Evolutionary conservation across 768 basidiomycete species (phyloP).

Genomic region (Collybiopsis luxurians): DNA sequence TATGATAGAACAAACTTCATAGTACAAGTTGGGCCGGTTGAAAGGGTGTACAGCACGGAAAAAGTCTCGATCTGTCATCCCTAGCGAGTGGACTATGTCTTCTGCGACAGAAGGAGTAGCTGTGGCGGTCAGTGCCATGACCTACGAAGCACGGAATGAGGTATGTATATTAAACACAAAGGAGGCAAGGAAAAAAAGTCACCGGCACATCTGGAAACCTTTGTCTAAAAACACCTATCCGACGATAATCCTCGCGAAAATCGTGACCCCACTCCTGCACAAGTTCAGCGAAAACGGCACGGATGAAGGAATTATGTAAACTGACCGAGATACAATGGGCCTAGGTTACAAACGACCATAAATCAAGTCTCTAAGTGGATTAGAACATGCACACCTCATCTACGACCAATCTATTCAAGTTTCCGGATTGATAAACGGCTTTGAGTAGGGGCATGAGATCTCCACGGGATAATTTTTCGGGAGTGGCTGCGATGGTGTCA

Average conservation of each 20-base stretch:
- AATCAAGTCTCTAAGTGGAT: background rate
- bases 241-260: slow-evolving; percentile 72
- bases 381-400: slow-evolving; percentile 57
- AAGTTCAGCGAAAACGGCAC: background rate
- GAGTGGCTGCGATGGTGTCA: slow-evolving; percentile 51
- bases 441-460: slow-evolving; percentile 54
- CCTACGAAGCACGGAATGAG: too few species aligned
- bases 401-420: slow-evolving; percentile 72
- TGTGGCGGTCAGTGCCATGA: slow-evolving; percentile 83
- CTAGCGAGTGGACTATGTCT: slow-evolving; percentile 69
- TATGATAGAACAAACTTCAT: slow-evolving; percentile 50
- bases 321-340: slow-evolving; percentile 82
- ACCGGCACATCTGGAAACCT: slow-evolving; percentile 70
- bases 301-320: background rate
- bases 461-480: slow-evolving; percentile 61
- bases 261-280: slow-evolving; percentile 82
- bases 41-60: slow-evolving; percentile 74
- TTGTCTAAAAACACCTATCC: slow-evolving; percentile 66
- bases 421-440: slow-evolving; percentile 47
- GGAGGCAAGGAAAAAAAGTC: background rate
- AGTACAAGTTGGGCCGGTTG: slow-evolving; percentile 77
- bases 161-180: too few species aligned
- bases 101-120: slow-evolving; percentile 68
- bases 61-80: slow-evolving; percentile 53
- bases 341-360: slow-evolving; percentile 27